phyloP scores from a whole-genome alignment of 805 yeast species.

The Sugiyamaella americana region DNA sequence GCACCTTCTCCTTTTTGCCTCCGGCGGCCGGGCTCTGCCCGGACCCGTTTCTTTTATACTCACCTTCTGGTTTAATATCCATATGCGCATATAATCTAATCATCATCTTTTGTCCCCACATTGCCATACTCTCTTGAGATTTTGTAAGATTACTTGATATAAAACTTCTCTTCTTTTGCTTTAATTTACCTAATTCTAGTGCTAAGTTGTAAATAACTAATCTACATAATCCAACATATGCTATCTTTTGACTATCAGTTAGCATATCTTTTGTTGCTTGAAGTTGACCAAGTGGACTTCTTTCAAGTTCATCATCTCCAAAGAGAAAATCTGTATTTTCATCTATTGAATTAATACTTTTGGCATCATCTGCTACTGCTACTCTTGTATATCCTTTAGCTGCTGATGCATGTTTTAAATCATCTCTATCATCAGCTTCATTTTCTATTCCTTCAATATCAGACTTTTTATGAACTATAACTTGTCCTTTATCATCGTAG shows the following conservation, averaged over 20 bases:
- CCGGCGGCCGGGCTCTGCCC: too few relatives aligned
- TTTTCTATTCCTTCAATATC: conserved; percentile 20
- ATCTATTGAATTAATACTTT: conserved; percentile 48
- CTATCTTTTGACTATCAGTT: conserved; percentile 78
- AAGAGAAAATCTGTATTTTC: conserved; percentile 53
- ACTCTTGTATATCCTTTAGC: conserved; percentile 81
- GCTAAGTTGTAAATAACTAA: conserved; percentile 77
- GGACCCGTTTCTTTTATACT: background rate
- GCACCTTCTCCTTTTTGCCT: too few relatives aligned
- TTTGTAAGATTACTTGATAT: conserved; percentile 54
- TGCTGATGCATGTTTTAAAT: conserved; percentile 37
- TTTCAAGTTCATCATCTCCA: conserved; percentile 37
- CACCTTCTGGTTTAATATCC: conserved; percentile 54
- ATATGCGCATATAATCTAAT: conserved; percentile 71
- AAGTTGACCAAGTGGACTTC: conserved; percentile 58
- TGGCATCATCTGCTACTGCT: conserved; percentile 76
- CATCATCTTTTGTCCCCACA: conserved; percentile 76
- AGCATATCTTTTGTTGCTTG: conserved; percentile 75
- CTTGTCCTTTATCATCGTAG: conserved; percentile 64
- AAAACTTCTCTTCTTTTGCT: conserved; percentile 42
- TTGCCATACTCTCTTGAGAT: conserved; percentile 72
- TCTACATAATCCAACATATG: conserved; percentile 81
- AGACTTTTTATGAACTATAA: conserved; percentile 25
- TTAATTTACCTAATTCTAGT: conserved; percentile 55
- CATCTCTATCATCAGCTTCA: conserved; percentile 18